Conservation (phyloP, 441 rosid species). For the Breynia disticha region DNA sequence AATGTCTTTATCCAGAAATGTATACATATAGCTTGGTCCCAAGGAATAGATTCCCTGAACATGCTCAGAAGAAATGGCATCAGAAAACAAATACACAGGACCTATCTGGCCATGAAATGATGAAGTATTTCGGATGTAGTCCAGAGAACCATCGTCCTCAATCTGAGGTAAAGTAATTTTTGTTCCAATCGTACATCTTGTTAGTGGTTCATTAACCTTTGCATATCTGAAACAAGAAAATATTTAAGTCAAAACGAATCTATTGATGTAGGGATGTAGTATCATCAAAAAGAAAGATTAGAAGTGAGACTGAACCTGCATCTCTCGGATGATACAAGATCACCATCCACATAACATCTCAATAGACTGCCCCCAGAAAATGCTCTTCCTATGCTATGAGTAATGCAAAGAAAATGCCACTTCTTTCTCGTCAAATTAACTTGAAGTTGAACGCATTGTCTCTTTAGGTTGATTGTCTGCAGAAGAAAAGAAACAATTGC, state of each 20-base stretch:
- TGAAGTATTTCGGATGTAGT: slow-evolving; percentile 37
- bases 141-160: slow-evolving; percentile 51
- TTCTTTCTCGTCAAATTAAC: slow-evolving; percentile 60
- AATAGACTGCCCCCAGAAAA: slow-evolving; percentile 96
- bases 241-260: slow-evolving; percentile 13
- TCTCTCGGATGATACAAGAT: slow-evolving; percentile 88
- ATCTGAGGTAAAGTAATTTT: slow-evolving; percentile 42
- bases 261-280: no score
- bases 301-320: slow-evolving; percentile 60
- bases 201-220: slow-evolving; percentile 74
- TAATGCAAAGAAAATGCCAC: slow-evolving; percentile 95
- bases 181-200: slow-evolving; percentile 76
- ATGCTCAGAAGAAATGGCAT: slow-evolving; percentile 84
- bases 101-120: slow-evolving; percentile 97
- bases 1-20: slow-evolving; percentile 80
- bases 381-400: slow-evolving; percentile 92
- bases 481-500: slow-evolving; percentile 19
- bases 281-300: neutral
- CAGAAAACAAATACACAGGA: slow-evolving; percentile 84
- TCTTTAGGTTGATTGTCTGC: slow-evolving; percentile 80
- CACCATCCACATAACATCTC: slow-evolving; percentile 85
- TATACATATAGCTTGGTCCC: slow-evolving; percentile 98
- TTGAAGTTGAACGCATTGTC: slow-evolving; percentile 59
- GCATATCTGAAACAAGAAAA: slow-evolving; percentile 62
- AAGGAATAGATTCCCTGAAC: slow-evolving; percentile 73